A percentile compares a stretch with the other conserved stretches of the same genome.
Evolutionary conservation across 176 grass and related monocot genomes (phyloP).

Genomic region (Oryza meridionalis): DNA sequence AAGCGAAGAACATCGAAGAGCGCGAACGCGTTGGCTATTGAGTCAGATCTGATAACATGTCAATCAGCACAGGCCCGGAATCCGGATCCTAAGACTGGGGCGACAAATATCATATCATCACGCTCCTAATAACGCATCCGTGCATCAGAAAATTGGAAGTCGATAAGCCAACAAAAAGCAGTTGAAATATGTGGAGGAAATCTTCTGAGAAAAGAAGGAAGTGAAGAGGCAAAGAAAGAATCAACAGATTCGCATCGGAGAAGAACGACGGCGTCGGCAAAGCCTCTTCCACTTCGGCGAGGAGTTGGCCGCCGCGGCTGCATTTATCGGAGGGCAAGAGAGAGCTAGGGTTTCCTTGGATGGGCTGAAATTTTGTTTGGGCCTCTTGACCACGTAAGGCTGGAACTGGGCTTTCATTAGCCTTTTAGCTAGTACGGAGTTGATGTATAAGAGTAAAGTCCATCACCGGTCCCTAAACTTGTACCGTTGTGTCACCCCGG

Average conservation of each 20-base stretch:
- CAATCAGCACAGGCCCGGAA: slow-evolving; percentile 60
- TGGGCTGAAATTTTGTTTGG: not conserved
- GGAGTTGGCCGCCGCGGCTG: not conserved
- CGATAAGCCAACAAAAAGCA: not conserved
- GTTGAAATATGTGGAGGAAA: not conserved
- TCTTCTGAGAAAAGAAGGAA: too few species aligned
- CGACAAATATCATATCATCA: slow-evolving; percentile 72
- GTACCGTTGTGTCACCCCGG: too few species aligned
- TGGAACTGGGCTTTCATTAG: not conserved
- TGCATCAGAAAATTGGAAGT: not conserved
- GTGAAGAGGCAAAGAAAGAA: not conserved
- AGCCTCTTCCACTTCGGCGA: not conserved
- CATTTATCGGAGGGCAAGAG: slow-evolving; percentile 13
- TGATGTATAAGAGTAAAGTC: too few species aligned
- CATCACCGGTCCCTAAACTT: too few species aligned
- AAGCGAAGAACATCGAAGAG: not conserved
- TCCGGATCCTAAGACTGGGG: slow-evolving; percentile 74
- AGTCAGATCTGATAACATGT: slow-evolving; percentile 65
- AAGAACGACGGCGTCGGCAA: not conserved
- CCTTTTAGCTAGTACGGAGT: not conserved
- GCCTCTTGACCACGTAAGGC: not conserved
- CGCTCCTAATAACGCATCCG: slow-evolving; percentile 16
- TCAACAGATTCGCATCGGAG: not conserved
- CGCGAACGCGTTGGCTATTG: not conserved
- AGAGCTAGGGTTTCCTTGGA: slow-evolving; percentile 21